Evolutionary conservation across 139 green algal genomes (phyloP), one percentile per base, ranked within the genome.

Genomic region (Asterochloris sp.): DNA sequence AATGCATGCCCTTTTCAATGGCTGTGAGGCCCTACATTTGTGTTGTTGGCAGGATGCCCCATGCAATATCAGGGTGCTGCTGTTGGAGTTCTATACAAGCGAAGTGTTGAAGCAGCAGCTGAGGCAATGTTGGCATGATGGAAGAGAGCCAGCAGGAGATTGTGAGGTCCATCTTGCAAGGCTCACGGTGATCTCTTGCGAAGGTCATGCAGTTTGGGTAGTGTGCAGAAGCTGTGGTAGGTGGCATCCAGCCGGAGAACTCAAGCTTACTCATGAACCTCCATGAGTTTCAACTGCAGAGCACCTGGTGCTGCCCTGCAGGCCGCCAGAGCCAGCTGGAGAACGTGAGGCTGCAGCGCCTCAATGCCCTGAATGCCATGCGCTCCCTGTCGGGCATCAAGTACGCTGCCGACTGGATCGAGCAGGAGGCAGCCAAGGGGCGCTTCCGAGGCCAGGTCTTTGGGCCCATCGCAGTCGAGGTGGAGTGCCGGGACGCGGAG

Each of bases 391-490:
- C 26, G 66, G 83, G 85, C 68, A 89, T 91, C 29, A 77, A 69
- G 19, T 12, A 67, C n/a, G 73, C 87, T 15, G 63, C 71, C 16
- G 54, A 82, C 0, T 95, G 86, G 85, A 64, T 95, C 73, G 69
- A 87, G 60, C 10, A 85, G 16, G 82, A 91, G 69, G 73, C 17
- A 11, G n/a, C 60, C 4, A n/a, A 78, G 26, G 62, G 28, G 16
- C 67, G 61, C 9, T 93, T 95, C 87, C 82, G 84, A 64, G 89
- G 82, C 12, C 47, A 28, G 15, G 89, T 97, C 61, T 89, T 88
- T 62, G 93, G 93, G 17, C 93, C 93, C 14, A 80, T 97, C 17
- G 80, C 86, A 1, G 26, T 82, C 23, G 86, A 97, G 83, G 84
- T 97, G 24, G 78, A 92, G n/a, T 82, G 88, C 24, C 23, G 69